A percentile compares a stretch with the other conserved stretches of the same genome.
Evolutionary conservation across 2,329 filamentous ascomycete genomes (phyloP).

Genomic region (Epichloe gansuensis): DNA sequence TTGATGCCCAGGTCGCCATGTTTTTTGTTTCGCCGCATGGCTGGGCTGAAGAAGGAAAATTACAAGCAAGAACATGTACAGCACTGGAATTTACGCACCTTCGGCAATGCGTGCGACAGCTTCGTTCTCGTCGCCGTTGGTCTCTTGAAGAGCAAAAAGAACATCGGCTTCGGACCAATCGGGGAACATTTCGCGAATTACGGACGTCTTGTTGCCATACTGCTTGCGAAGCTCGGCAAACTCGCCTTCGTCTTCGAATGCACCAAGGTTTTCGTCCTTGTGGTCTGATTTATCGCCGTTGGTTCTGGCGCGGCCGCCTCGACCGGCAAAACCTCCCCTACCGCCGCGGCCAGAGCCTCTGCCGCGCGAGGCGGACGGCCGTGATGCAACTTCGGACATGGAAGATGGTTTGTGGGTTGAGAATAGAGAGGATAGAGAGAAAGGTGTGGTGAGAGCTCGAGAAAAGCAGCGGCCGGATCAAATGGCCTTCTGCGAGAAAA

Average conservation of each 20-base stretch:
- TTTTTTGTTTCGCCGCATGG: neutral
- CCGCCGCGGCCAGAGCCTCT: conserved; percentile 84
- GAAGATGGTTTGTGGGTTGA: conserved; percentile 33
- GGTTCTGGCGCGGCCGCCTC: conserved; percentile 53
- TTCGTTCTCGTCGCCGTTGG: conserved; percentile 62
- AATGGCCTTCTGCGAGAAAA: conserved; percentile 21
- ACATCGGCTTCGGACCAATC: conserved; percentile 95
- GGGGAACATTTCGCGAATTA: conserved; percentile 86
- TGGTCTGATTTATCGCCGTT: conserved; percentile 56
- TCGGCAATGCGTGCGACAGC: conserved; percentile 71
- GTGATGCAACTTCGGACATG: conserved; percentile 93
- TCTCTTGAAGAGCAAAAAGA: conserved; percentile 84
- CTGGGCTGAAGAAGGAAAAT: neutral
- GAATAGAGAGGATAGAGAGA: conserved; percentile 55
- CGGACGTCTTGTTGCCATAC: conserved; percentile 65
- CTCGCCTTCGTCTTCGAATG: conserved; percentile 74
- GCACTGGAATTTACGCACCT: conserved; percentile 36
- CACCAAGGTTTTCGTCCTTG: conserved; percentile 45
- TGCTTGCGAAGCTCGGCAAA: conserved; percentile 85
- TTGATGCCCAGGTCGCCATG: neutral
- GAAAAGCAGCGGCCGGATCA: conserved; percentile 5
- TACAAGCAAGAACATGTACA: conserved; percentile 7
- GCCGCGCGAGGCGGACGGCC: conserved; percentile 73
- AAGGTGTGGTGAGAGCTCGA: conserved; percentile 15
- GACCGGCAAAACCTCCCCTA: conserved; percentile 61